Base-by-base conservation (phyloP, 2,329 filamentous ascomycete genomes). In the Celoporthe dispersa region DNA sequence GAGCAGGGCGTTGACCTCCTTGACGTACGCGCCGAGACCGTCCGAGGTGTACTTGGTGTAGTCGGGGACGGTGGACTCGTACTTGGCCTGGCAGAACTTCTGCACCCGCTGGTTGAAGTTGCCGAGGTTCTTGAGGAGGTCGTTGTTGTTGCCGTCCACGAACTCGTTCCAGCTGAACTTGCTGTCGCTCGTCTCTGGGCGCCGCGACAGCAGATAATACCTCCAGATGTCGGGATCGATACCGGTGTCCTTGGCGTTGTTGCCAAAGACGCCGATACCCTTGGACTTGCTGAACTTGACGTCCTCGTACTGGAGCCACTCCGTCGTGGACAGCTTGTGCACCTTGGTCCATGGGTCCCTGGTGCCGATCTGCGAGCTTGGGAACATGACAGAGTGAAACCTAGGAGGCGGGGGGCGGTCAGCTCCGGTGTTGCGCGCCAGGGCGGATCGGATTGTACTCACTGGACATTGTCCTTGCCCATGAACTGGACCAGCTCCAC, bases 201-300 rank as follows among this genome's bases (percentile, higher is more conserved):
- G 85, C 77, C 90, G 89, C 63, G 90, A 88, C 61, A 94, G 85
- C 19, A 94, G 85, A 80, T 92, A 94, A 79, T 92, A 94, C 73
- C 92, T 85, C 91, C 91, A 94, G 19, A 94, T 90, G 71, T 92
- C 93, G 0, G 94, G 85, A 22, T 91, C 88, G 25, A 98, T 87
- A 28, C 94, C 94, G 11, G 94, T 97, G 68, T 97, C 91, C 81
- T 92, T 92, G 62, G 93, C 94, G 76, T 92, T 94, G 81, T 93
- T 94, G 65, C 94, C 94, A 77, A 98, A 98, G 1, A 98, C 94
- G 76, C 94, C 94, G 51, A 98, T 88, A 41, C 92, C 92, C 75
- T 94, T 88, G 65, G 93, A 96, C 82, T 98, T 98, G 78, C 91
- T 94, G 83, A 98, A 98, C 79, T 98, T 98, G 74, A 93, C 93